Evolutionary conservation across 345 rosid genomes (phyloP).

Genomic region (Salix dunnii): DNA sequence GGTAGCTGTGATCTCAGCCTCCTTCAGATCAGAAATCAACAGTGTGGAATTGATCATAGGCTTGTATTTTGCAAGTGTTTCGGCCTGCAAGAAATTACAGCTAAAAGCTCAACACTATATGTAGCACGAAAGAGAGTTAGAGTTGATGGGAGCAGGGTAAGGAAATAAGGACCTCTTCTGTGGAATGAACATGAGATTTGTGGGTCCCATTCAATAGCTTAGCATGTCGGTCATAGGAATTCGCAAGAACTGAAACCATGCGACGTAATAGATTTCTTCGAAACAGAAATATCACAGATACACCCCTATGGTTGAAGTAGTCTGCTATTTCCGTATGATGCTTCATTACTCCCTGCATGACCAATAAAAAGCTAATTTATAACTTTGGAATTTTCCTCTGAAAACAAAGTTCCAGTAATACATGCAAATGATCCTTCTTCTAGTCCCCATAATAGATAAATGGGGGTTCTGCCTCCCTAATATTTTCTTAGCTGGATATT

Average conservation of each 20-base stretch:
- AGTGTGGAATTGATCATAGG: conserved; percentile 67
- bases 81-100: conserved; percentile 49
- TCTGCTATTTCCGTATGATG: conserved; percentile 61
- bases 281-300: conserved; percentile 67
- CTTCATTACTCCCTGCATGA: conserved; percentile 68
- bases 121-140: not conserved
- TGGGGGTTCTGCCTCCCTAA: not conserved
- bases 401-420: not conserved
- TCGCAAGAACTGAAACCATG: conserved; percentile 80
- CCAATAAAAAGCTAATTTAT: not conserved
- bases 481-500: not conserved
- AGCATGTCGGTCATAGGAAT: conserved; percentile 79
- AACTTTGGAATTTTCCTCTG: not conserved
- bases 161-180: conserved; percentile 55
- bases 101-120: conserved; percentile 11
- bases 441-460: not conserved
- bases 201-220: conserved; percentile 92
- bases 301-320: conserved; percentile 83
- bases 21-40: conserved; percentile 56
- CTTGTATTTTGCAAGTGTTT: conserved; percentile 71
- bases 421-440: not conserved
- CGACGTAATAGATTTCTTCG: conserved; percentile 77
- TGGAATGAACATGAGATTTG: conserved; percentile 96
- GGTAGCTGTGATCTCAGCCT: conserved; percentile 53
- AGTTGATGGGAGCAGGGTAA: no score